Evolutionary conservation across 2,329 filamentous ascomycete genomes (phyloP).

Genomic region (Penicillium paneum): DNA sequence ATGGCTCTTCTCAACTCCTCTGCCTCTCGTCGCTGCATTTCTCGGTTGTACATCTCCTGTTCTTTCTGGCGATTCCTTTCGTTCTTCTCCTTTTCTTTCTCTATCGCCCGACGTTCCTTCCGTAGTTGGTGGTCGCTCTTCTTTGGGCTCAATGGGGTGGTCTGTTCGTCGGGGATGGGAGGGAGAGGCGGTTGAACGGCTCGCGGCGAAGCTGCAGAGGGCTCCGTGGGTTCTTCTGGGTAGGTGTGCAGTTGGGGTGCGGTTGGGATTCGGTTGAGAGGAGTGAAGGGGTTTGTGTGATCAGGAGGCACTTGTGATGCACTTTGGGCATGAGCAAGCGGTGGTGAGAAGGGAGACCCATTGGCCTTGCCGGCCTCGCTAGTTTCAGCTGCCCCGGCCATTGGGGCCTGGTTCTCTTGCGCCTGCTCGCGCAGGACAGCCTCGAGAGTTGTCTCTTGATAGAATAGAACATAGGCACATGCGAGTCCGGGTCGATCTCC

Average conservation of each 20-base stretch:
- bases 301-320: slow-evolving; percentile 36
- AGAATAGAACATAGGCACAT: slow-evolving; percentile 95
- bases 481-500: slow-evolving; percentile 87
- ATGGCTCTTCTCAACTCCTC: slow-evolving; percentile 63
- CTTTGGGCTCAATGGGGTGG: slow-evolving; percentile 47
- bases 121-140: slow-evolving; percentile 65
- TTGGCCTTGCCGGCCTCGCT: slow-evolving; percentile 34
- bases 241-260: slow-evolving; percentile 49
- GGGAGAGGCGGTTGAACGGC: slow-evolving; percentile 24
- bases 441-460: slow-evolving; percentile 80
- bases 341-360: slow-evolving; percentile 30
- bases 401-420: slow-evolving; percentile 59
- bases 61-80: slow-evolving; percentile 56
- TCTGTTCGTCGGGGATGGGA: slow-evolving; percentile 34
- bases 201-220: slow-evolving; percentile 13
- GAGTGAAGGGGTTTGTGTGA: slow-evolving; percentile 33
- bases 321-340: slow-evolving; percentile 41
- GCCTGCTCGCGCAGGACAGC: slow-evolving; percentile 75
- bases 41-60: slow-evolving; percentile 49
- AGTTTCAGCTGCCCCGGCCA: slow-evolving; percentile 49
- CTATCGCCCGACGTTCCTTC: slow-evolving; percentile 54
- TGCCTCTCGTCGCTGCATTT: slow-evolving; percentile 52
- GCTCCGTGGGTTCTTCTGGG: slow-evolving; percentile 32
- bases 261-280: slow-evolving; percentile 42
- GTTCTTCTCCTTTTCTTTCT: slow-evolving; percentile 51